Percentiles rank a stretch among this genome's conserved stretches.
Conservation (phyloP, 345 rosid species). For the Eucalyptus curtisii region DNA sequence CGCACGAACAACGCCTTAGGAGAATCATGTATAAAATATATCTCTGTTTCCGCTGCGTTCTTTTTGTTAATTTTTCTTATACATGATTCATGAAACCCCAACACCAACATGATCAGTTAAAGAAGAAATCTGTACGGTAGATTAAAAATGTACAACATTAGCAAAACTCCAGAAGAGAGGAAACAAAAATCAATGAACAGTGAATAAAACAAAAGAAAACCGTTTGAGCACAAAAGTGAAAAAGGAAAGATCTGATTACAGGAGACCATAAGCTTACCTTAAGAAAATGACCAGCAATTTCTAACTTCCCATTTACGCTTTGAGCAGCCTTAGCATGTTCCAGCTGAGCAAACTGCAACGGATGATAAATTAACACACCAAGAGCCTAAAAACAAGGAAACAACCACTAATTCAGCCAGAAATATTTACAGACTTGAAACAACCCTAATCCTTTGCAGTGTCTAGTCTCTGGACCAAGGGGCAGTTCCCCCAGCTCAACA, state of each 20-base stretch:
- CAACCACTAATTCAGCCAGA: neutral
- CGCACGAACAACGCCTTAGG: no score
- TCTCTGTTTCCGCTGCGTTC: no score
- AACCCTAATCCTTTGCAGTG: conserved; percentile 95
- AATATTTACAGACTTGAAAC: conserved; percentile 53
- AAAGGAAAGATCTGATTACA: no score
- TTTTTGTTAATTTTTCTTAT: no score
- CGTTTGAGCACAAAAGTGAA: neutral
- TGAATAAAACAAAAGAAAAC: neutral
- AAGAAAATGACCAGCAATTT: conserved; percentile 75
- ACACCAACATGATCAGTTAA: conserved; percentile 79
- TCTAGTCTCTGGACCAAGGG: conserved; percentile 77
- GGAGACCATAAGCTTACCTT: conserved; percentile 10
- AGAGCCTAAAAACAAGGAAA: neutral
- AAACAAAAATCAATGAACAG: neutral
- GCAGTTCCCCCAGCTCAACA: conserved; percentile 88
- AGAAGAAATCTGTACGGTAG: conserved; percentile 56
- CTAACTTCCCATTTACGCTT: conserved; percentile 77
- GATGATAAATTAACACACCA: neutral
- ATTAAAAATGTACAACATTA: neutral
- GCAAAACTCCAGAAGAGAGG: neutral
- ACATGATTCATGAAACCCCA: no score
- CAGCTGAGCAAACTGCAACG: conserved; percentile 68
- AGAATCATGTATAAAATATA: no score
- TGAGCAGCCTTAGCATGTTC: conserved; percentile 91